Evolutionary conservation across 2,329 filamentous ascomycete species (phyloP).

Genomic region (Colletotrichum tamarilloi): DNA sequence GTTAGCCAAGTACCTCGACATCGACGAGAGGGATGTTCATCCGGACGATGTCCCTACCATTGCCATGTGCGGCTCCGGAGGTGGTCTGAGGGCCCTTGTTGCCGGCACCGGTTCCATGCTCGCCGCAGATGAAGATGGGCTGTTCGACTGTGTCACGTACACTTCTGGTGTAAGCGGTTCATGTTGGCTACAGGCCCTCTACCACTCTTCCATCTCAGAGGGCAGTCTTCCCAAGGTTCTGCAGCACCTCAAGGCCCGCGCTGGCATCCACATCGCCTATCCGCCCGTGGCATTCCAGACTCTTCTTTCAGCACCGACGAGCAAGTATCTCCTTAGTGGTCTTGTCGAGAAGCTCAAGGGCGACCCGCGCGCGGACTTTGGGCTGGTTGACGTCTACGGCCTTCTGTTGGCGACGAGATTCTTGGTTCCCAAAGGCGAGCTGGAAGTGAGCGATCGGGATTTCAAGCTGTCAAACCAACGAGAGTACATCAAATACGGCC

Average conservation of each 20-base stretch:
- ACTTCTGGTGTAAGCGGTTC: conserved; percentile 95
- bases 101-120: conserved; percentile 90
- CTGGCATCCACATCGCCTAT: conserved; percentile 91
- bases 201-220: conserved; percentile 81
- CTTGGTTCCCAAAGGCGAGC: conserved; percentile 86
- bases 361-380: conserved; percentile 82
- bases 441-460: conserved; percentile 80
- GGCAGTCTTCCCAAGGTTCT: conserved; percentile 77
- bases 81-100: conserved; percentile 88
- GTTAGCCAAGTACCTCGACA: conserved; percentile 82
- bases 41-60: conserved; percentile 94
- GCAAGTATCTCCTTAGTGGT: conserved; percentile 88
- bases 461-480: conserved; percentile 93
- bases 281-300: conserved; percentile 85
- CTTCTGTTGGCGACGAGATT: conserved; percentile 85
- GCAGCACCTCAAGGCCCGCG: conserved; percentile 85
- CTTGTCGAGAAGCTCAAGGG: conserved; percentile 93
- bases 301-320: conserved; percentile 89
- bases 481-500: conserved; percentile 78
- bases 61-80: conserved; percentile 93
- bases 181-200: conserved; percentile 93
- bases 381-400: conserved; percentile 93
- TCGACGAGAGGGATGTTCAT: conserved; percentile 85
- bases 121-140: conserved; percentile 84
- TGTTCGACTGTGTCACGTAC: conserved; percentile 95